Percentiles rank a stretch among this genome's conserved stretches.
These are phyloP conservation scores for Tephrocybe sp. DNA, from an alignment of 768 basidiomycete genomes.

Conservation along the genomic window DNA sequence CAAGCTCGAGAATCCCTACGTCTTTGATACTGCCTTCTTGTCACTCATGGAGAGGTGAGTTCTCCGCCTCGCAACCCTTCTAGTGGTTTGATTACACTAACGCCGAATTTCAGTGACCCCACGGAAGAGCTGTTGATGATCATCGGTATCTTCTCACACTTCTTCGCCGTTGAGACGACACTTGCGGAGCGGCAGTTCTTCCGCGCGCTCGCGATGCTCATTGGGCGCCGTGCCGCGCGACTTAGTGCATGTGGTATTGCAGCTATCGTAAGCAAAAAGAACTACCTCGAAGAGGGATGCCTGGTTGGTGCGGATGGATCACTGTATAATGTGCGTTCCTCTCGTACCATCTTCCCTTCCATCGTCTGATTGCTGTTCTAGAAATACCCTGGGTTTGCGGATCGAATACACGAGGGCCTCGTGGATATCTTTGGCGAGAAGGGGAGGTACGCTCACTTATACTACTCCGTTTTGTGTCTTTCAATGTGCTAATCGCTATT, in stretches of 20 bases:
- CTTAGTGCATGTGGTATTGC: constrained; percentile 96
- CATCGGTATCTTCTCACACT: constrained; percentile 96
- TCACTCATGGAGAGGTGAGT: constrained; percentile 91
- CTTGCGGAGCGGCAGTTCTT: constrained; percentile 97
- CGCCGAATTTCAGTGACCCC: constrained; percentile 60
- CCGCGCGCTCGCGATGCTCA: constrained; percentile 87
- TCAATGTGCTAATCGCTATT: not conserved
- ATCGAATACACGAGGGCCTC: constrained; percentile 89
- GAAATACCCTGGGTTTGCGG: constrained; percentile 98
- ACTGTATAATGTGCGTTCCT: constrained; percentile 80
- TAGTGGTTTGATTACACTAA: not conserved
- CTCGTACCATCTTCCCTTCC: not conserved
- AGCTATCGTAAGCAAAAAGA: constrained; percentile 94
- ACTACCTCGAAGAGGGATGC: constrained; percentile 89
- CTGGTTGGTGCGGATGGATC: constrained; percentile 90
- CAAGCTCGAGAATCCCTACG: constrained; percentile 93
- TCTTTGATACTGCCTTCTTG: constrained; percentile 94
- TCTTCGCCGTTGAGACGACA: constrained; percentile 95
- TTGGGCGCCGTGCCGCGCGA: constrained; percentile 87
- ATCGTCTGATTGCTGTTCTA: constrained; percentile 30
- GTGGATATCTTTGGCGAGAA: constrained; percentile 96
- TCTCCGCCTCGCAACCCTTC: not conserved
- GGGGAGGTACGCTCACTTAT: constrained; percentile 61
- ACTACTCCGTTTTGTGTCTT: not conserved
- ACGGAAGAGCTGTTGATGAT: constrained; percentile 97